Percentiles rank a stretch among this genome's conserved stretches.
Evolutionary conservation across 176 grass and related monocot species (phyloP).

Genomic region (Juncus inflexus): DNA sequence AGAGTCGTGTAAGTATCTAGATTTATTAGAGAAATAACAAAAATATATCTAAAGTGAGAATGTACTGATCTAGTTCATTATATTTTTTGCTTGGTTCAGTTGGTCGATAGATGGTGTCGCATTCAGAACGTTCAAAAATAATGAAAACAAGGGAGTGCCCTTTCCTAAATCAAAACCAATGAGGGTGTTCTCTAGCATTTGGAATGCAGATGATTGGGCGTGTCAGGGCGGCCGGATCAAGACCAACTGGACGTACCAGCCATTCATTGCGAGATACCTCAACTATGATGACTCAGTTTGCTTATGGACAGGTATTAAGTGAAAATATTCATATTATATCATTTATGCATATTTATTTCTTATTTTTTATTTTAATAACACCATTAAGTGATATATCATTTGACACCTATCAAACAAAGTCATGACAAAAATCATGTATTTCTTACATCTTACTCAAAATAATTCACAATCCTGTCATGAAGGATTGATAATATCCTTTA

Average conservation of each 20-base stretch:
- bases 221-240: constrained; percentile 56
- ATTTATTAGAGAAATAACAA: no score
- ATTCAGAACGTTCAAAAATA: constrained; percentile 62
- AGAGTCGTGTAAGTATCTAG: constrained; percentile 42
- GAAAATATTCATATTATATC: no score
- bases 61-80: not conserved
- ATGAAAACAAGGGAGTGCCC: constrained; percentile 36
- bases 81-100: constrained; percentile 13
- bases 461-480: no score
- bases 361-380: no score
- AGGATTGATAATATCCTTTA: no score
- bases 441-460: no score
- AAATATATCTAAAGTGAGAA: no score
- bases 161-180: constrained; percentile 53
- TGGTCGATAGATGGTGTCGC: constrained; percentile 52
- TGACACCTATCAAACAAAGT: no score
- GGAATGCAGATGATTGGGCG: constrained; percentile 86
- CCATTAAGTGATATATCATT: no score
- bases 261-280: constrained; percentile 55
- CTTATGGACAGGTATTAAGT: constrained; percentile 27
- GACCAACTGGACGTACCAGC: constrained; percentile 58
- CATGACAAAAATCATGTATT: no score
- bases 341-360: no score
- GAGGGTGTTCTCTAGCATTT: constrained; percentile 66
- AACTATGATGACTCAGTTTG: constrained; percentile 45